Base-by-base conservation (phyloP, 108 stramenopile genomes). In the Discostella pseudostelligera region DNA sequence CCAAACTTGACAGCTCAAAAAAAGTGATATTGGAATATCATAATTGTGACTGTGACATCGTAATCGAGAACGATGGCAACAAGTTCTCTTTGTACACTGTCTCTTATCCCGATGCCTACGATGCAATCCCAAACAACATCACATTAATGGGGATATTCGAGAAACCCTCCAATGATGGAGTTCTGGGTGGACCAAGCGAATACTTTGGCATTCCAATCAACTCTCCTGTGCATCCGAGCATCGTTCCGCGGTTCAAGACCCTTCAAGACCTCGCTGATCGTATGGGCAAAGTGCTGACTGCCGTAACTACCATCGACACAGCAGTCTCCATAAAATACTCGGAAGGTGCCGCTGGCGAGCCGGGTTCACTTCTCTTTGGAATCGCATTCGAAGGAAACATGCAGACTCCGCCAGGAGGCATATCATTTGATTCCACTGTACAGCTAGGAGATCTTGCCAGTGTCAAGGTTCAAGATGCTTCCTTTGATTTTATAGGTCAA, bases 371-470 rank as follows among this genome's bases (percentile, higher is more conserved):
- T 26, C 39, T 70, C 28, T 39, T 70, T 53, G 69, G 51, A 24
- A 64, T 76, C 5, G 50, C 26, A 43, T 61, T 76, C 51, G 39
- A 59, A 24, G 13, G 8, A 22, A 9, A 22, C 49, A 22, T 50
- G 50, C 54, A 69, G 45, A 42, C 24, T 1, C 45, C 53, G 39
- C 39, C 50, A 26, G 13, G 22, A 32, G 42, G 25, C n/a, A 51
- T 70, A 21, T 56, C 51, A 9, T 64, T 69, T 20, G 63, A 36
- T 42, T 36, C 68, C 11, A 12, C 68, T 28, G 48, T 62, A 19
- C 28, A 25, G 20, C 51, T 76, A 17, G 75, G 75, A 11, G 75
- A 76, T 37, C 69, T 76, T 16, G 32, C 63, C 24, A 50, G 45
- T 24, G 21, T 76, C 25, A 26, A 49, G 14, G 75, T 76, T 19